Percentiles rank a stretch among this genome's conserved stretches.
Evolutionary conservation across 2,329 filamentous ascomycete species (phyloP).

Genomic region (Colletotrichum tropicicola): DNA sequence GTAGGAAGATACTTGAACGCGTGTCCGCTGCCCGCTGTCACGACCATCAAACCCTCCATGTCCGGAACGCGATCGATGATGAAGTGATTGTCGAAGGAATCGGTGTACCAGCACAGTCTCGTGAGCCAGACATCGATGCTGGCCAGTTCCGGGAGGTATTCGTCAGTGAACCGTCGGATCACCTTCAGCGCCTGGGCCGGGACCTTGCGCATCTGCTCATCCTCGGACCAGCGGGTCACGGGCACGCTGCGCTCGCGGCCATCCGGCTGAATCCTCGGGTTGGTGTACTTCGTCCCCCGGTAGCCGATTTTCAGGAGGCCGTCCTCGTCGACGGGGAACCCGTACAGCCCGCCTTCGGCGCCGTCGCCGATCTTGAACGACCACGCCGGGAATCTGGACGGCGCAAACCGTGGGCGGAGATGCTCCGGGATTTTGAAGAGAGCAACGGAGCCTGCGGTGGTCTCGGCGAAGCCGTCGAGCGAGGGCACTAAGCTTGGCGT

Average conservation of each 20-base stretch:
- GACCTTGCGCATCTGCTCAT: slow-evolving; percentile 34
- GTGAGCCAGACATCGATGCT: slow-evolving; percentile 45
- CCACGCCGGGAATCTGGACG: slow-evolving; percentile 56
- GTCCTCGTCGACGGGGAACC: slow-evolving; percentile 53
- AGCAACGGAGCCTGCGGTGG: slow-evolving; percentile 56
- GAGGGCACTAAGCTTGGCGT: slow-evolving; percentile 51
- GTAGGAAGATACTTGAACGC: slow-evolving; percentile 70
- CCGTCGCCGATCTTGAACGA: slow-evolving; percentile 44
- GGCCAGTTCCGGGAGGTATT: slow-evolving; percentile 53
- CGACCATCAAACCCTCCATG: slow-evolving; percentile 56
- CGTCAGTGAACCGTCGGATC: slow-evolving; percentile 43
- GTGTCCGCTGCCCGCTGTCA: slow-evolving; percentile 69
- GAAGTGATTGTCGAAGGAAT: slow-evolving; percentile 63
- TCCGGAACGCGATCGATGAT: slow-evolving; percentile 53
- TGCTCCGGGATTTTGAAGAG: slow-evolving; percentile 51
- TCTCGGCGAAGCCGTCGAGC: slow-evolving; percentile 53
- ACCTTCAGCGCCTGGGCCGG: slow-evolving; percentile 39
- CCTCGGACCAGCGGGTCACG: slow-evolving; percentile 45
- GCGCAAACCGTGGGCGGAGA: slow-evolving; percentile 49
- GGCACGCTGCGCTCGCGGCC: slow-evolving; percentile 49
- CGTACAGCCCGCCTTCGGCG: slow-evolving; percentile 53
- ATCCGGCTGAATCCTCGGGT: slow-evolving; percentile 47
- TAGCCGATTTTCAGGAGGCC: slow-evolving; percentile 60
- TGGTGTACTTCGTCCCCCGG: slow-evolving; percentile 59
- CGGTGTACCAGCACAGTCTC: slow-evolving; percentile 65